Percentiles rank a stretch among this genome's conserved stretches.
Evolutionary conservation across 164 flowering plant genomes (phyloP).

Genomic region (Annona squamosa): DNA sequence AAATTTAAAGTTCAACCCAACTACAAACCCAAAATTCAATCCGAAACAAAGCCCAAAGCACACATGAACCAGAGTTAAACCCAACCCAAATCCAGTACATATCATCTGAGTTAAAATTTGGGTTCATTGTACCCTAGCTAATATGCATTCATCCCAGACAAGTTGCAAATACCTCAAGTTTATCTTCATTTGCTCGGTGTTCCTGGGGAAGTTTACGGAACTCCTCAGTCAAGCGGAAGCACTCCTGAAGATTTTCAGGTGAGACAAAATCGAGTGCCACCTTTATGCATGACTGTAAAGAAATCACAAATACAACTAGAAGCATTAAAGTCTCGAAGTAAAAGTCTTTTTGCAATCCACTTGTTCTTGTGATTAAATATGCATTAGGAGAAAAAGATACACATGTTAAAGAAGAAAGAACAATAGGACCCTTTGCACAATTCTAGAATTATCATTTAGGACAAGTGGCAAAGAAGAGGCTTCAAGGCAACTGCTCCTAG

Average conservation of each 20-base stretch:
- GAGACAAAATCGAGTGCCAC: constrained; percentile 28
- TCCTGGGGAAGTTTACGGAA: constrained; percentile 22
- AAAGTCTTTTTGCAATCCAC: neutral
- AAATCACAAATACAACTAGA: neutral
- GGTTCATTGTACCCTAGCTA: too few relatives aligned
- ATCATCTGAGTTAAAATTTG: too few relatives aligned
- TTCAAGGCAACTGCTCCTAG: neutral
- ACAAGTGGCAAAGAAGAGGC: neutral
- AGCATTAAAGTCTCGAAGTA: neutral
- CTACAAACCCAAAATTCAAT: too few relatives aligned
- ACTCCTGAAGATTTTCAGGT: constrained; percentile 22
- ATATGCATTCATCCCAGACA: too few relatives aligned
- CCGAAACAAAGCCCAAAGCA: too few relatives aligned
- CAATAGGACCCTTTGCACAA: neutral
- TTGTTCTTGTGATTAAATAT: neutral
- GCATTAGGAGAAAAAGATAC: too few relatives aligned
- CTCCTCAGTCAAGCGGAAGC: constrained; percentile 23
- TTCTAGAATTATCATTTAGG: neutral
- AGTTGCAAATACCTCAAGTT: constrained; percentile 16
- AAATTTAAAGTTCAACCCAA: too few relatives aligned
- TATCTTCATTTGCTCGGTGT: constrained; percentile 24
- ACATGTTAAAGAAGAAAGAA: neutral
- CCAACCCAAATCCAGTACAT: too few relatives aligned
- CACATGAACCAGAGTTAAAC: too few relatives aligned
- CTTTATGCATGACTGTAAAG: constrained; percentile 24